Base-by-base conservation (phyloP, 768 basidiomycete genomes). In the Dioszegia hungarica region DNA sequence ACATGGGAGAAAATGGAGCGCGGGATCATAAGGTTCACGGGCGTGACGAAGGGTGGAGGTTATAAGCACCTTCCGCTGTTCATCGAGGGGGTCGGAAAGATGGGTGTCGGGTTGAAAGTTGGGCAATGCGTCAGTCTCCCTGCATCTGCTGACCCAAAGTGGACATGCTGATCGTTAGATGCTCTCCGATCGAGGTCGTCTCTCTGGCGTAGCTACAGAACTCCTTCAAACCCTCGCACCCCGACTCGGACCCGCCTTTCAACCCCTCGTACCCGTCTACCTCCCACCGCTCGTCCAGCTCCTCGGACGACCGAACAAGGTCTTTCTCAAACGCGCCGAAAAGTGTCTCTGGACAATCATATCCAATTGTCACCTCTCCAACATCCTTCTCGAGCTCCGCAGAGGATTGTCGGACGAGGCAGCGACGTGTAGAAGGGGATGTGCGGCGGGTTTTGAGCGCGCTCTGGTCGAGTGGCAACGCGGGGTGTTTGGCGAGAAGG, bases 1-100 rank as follows among this genome's bases (percentile, higher is more conserved):
- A 78, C 77, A 5, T 79, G 78, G 78, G 78, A 78, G 56, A 76
- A 75, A 59, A 68, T 78, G 36, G 78, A 78, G 63, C 66, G 67
- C 47, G 78, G 72, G 1, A 58, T 79, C 37, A 75, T 77, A 46
- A 70, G 78, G 9, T 79, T 78, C 55, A 73, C 77, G 19, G 76
- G 70, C 8, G 70, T 77, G 28, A 76, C 75, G n/a, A 48, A 77
- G 28, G 78, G 77, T 15, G 77, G 78, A 44, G 78, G 66, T 22
- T 71, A 74, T 48, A 74, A 73, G 53, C 69, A 67, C 46, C 38
- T 64, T 9, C 60, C 63, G 4, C 31, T 71, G 38, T 75, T 53
- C 46, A 59, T 75, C 17, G 67, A 70, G 29, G 74, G 67, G 24
- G 57, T 75, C 8, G 74, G 74, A 2, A 61, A 70, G 40, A 68